Base-by-base conservation (phyloP, 345 rosid genomes). In the Lumnitzera racemosa region DNA sequence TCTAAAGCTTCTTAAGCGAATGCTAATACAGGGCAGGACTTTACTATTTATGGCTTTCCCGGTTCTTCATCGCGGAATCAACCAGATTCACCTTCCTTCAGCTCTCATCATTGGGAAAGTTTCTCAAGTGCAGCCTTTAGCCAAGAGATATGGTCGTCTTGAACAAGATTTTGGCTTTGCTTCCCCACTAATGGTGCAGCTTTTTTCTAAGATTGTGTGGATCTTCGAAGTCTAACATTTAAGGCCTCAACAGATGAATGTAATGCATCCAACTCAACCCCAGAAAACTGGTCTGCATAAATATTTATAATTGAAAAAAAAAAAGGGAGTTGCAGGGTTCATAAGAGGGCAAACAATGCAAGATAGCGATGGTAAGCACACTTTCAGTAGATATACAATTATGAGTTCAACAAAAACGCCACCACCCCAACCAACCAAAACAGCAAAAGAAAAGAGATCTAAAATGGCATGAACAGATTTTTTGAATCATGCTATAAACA, bases 251-350 rank as follows among this genome's bases (percentile, higher is more conserved):
- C 82, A 17, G 96, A 83, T 59, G 87, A 74, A 49, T 58, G 89
- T 70, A 95, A 65, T 25, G 91, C 88, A 46, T 80, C 91, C 70
- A 88, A 68, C 76, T 88, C 96, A 12, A 83, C 81, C 65, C 81
- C 85, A 4, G 70, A 41, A 61, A 81, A 84, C 43, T 79, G 85
- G 66, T 81, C 99, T 88, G 88, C 54, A 24, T 3, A 20, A 20
- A 20, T 20, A 20, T 20, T 20, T 20, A 20, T 20, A 20, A 20
- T 20, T 20, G 20, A 20, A 20, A 20, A 20, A 20, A 20, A 49
- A 7, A 43, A 23, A 24, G 47, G 46, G 2, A 47, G 15, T 16
- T 27, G 31, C 5, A 27, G 3, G 31, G 12, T 17, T 15, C 13
- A 3, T 12, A 51, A 51, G 23, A n/a, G 9, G 24, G n/a, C 16